Percentiles rank a stretch among this genome's conserved stretches.
These are phyloP conservation scores for Dendrobium huoshanense DNA, from an alignment of 106 monocot genomes.

Conservation along the genomic window DNA sequence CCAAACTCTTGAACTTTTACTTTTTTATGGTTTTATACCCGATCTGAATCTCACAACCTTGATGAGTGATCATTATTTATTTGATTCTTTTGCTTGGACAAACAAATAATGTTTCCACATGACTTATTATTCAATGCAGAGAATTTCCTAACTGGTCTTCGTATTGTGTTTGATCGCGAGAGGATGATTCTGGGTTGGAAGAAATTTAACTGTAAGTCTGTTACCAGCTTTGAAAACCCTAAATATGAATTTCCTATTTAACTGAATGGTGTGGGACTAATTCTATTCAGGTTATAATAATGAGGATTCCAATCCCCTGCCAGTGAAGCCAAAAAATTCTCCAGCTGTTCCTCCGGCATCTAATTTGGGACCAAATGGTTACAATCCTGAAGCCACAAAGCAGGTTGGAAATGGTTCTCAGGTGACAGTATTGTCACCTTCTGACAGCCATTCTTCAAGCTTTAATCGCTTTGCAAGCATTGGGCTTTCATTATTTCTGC, in stretches of 20 bases:
- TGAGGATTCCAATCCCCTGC: conserved; percentile 45
- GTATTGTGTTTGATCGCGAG: conserved; percentile 64
- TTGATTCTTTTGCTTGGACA: background rate
- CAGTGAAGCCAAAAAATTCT: conserved; percentile 35
- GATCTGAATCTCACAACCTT: no score
- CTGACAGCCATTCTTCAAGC: conserved; percentile 8
- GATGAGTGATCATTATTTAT: background rate
- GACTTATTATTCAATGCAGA: conserved; percentile 29
- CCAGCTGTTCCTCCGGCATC: conserved; percentile 13
- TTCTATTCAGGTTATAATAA: conserved; percentile 37
- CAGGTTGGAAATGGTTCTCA: conserved; percentile 23
- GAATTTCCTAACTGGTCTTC: conserved; percentile 77
- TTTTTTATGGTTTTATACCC: no score
- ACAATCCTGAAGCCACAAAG: conserved; percentile 42
- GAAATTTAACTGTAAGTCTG: conserved; percentile 65
- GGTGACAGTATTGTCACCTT: conserved; percentile 25
- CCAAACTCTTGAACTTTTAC: no score
- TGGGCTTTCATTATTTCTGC: conserved; percentile 8
- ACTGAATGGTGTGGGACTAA: background rate
- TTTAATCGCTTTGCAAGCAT: conserved; percentile 10
- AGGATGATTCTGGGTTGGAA: conserved; percentile 71
- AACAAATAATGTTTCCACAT: background rate
- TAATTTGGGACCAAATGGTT: conserved; percentile 25
- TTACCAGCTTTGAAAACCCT: background rate
- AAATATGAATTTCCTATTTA: background rate